phyloP scores from a whole-genome alignment of 257 asterid species.

The Rubia yunnanensis region DNA sequence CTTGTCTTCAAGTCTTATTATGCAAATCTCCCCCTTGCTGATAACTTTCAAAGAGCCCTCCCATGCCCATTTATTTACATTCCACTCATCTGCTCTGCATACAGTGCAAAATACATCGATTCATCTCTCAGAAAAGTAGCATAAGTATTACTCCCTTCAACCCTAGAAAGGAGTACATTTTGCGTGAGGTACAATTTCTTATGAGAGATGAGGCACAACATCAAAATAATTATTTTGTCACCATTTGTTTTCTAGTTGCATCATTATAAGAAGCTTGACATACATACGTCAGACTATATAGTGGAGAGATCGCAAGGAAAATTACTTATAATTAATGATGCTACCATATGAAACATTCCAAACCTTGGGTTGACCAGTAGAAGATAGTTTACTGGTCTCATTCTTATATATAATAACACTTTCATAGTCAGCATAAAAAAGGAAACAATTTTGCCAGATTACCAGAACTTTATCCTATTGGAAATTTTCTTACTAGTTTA shows the following conservation, averaged over 20 bases:
- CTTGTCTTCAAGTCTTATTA: constrained; percentile 83
- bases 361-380: neutral
- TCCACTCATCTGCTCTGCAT: constrained; percentile 97
- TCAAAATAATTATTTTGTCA: too few species aligned
- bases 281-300: neutral
- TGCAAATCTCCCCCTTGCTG: constrained; percentile 93
- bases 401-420: neutral
- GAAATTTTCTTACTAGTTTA: neutral
- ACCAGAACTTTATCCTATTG: neutral
- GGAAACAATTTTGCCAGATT: neutral
- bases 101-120: constrained; percentile 7
- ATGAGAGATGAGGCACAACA: neutral
- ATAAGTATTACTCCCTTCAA: neutral
- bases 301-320: neutral
- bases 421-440: neutral
- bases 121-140: neutral
- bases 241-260: neutral
- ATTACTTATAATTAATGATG: neutral
- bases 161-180: neutral
- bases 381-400: neutral
- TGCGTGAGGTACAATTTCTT: neutral
- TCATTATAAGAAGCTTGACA: neutral
- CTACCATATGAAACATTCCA: neutral
- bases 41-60: constrained; percentile 80
- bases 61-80: constrained; percentile 99